Base-by-base conservation (phyloP, 2,329 filamentous ascomycete species). In the Sphaerulina musiva region DNA sequence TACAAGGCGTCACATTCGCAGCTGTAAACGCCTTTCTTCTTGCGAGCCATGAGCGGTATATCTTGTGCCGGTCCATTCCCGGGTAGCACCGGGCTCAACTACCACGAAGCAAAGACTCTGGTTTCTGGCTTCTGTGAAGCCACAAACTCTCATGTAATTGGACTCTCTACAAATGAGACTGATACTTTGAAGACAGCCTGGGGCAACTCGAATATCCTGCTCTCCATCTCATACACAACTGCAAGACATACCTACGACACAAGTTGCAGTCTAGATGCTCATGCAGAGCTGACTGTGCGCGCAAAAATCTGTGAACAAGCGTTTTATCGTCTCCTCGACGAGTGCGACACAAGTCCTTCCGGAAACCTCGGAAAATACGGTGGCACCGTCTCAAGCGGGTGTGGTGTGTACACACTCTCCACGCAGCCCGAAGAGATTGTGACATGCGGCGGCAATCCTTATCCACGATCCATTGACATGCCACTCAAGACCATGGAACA, bases 361-460 rank as follows among this genome's bases (percentile, higher is more conserved):
- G 51, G 46, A 29, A 14, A 39, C 6, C 41, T 55, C 2, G 53
- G 56, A 10, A 53, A 51, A 20, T 56, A 51, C 20, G 56, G 56
- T 9, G 56, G 56, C 34, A 54, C 36, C 10, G 32, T 46, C 0
- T 48, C 44, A 2, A 38, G 20, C n/a, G 46, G 48, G 4, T 59
- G 56, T 36, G 53, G 47, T 7, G 39, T 59, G 17, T 56, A 54
- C 31, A 40, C 34, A 1, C 46, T 59, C 10, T 36, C 40, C 11
- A 51, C 56, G 6, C n/a, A 42, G 20, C n/a, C 45, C 14, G 34
- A 56, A 34, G 56, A 59, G 38, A 41, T 59, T 36, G 38, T 56
- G 6, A 29, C 46, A 38, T 59, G 56, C 26, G 56, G 56, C 44
- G 53, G 40, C 40, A 54, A 59, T 20, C 56, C 56, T 2, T 59